Evolutionary conservation across 768 basidiomycete genomes (phyloP).

Genomic region (Russula sp.): DNA sequence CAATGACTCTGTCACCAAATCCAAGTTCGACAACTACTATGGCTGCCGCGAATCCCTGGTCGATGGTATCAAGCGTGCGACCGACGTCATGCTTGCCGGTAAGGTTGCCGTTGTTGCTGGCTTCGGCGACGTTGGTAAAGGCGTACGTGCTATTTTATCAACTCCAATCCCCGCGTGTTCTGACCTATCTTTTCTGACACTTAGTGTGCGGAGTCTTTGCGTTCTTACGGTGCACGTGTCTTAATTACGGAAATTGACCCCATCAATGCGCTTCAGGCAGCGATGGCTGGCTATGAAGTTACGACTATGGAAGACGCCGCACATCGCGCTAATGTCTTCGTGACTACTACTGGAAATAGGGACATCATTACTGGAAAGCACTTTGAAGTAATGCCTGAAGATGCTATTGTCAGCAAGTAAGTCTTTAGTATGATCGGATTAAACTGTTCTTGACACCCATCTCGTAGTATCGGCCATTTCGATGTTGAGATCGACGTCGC

Average conservation of each 20-base stretch:
- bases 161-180: not conserved
- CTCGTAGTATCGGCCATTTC: slow-evolving; percentile 74
- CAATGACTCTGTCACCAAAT: slow-evolving; percentile 99
- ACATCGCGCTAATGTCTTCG: slow-evolving; percentile 83
- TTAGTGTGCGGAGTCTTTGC: slow-evolving; percentile 94
- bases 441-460: slow-evolving; percentile 9
- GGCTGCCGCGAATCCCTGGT: slow-evolving; percentile 99
- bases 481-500: slow-evolving; percentile 94
- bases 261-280: slow-evolving; percentile 99
- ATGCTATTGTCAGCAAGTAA: slow-evolving; percentile 97
- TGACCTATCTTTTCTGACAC: slow-evolving; percentile 11
- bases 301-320: slow-evolving; percentile 99
- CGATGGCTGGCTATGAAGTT: slow-evolving; percentile 99
- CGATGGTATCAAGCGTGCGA: slow-evolving; percentile 99
- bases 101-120: slow-evolving; percentile 99
- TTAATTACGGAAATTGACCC: slow-evolving; percentile 98
- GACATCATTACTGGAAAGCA: slow-evolving; percentile 94
- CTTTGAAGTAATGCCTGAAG: slow-evolving; percentile 93
- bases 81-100: slow-evolving; percentile 99
- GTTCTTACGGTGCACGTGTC: slow-evolving; percentile 96
- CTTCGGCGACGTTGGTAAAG: slow-evolving; percentile 99
- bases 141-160: slow-evolving; percentile 55
- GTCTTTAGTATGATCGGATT: slow-evolving; percentile 35
- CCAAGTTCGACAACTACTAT: slow-evolving; percentile 98
- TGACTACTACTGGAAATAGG: slow-evolving; percentile 97